A percentile compares a stretch with the other conserved stretches of the same genome.
phyloP scores from a whole-genome alignment of 1,284 basidiomycete genomes.

The Sanguinoderma infundibulare region DNA sequence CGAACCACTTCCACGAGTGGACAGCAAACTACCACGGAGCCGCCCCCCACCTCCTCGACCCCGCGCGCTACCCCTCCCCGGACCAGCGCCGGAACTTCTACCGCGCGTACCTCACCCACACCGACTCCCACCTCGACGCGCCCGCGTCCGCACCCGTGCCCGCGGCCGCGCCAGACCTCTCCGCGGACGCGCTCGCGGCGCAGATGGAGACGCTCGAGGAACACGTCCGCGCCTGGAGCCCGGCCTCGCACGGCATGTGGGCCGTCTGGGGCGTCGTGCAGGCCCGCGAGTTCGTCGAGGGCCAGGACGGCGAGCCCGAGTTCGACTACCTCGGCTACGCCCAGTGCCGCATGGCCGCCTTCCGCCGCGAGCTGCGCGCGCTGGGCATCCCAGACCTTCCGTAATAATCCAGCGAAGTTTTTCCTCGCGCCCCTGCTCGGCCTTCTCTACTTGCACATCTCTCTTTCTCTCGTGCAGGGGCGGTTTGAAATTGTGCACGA shows the following conservation, averaged over 20 bases:
- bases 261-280: constrained; percentile 92
- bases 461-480: too few species aligned
- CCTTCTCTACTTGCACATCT: neutral
- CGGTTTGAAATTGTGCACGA: too few species aligned
- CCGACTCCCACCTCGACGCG: constrained; percentile 20
- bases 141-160: constrained; percentile 20
- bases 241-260: constrained; percentile 90
- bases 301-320: constrained; percentile 60
- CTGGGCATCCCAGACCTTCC: constrained; percentile 45
- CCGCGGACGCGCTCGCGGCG: constrained; percentile 40
- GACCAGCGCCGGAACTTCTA: constrained; percentile 85
- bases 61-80: constrained; percentile 73
- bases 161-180: constrained; percentile 27
- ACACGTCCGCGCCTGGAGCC: constrained; percentile 85
- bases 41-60: constrained; percentile 75
- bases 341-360: constrained; percentile 62
- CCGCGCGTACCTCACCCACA: constrained; percentile 73
- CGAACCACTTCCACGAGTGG: constrained; percentile 97
- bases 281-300: constrained; percentile 80
- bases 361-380: constrained; percentile 58
- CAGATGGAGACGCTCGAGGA: constrained; percentile 62
- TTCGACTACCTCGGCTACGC: constrained; percentile 84
- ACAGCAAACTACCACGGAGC: constrained; percentile 85
- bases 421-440: neutral
- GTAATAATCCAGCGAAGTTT: constrained; percentile 7